Base-by-base conservation (phyloP, 805 yeast genomes). In the Lipomyces yamanashiensis region DNA sequence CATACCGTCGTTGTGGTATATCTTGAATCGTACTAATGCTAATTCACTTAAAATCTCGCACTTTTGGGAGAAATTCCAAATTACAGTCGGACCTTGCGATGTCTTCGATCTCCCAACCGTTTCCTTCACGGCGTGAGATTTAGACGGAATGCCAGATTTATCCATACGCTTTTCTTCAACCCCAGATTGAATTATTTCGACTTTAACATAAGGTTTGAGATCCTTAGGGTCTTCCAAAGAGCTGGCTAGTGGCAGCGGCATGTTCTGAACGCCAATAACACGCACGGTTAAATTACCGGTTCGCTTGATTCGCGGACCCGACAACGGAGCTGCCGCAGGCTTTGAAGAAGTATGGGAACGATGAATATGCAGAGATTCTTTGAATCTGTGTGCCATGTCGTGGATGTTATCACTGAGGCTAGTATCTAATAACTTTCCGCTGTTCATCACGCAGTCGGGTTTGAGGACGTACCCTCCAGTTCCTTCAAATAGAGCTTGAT, bases 401-500 rank as follows among this genome's bases (percentile, higher is more conserved):
- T 40, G 51, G 34, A 59, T 44, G 34, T 40, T 17, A 21, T 55
- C 57, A 9, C 40, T 33, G n/a, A 51, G 41, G 3, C 39, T 12
- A 44, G 55, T 59, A 33, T 54, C 51, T 2, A 54, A 45, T 15
- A 40, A 40, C 28, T 40, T 33, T 12, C 36, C 44, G 19, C 10
- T 34, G 48, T 41, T 36, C 13, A 36, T 39, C 28, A 49, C 43
- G n/a, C n/a, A 17, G 9, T 37, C 17, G 45, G 63, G 59, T 47
- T 59, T 59, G 19, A 54, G 53, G 9, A 59, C 59, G 28, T 54
- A 54, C 7, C 63, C 63, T 9, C 63, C 63, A 5, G 63, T 36
- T 6, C 59, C 75, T 57, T 83, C 85, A 74, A 92, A 90, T 81
- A 92, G 77, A 4, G 96, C 89, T 66, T 88, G 21, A 85, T 59